Conservation (phyloP, 2,329 filamentous ascomycete genomes). For the Phialophora chinensis region DNA sequence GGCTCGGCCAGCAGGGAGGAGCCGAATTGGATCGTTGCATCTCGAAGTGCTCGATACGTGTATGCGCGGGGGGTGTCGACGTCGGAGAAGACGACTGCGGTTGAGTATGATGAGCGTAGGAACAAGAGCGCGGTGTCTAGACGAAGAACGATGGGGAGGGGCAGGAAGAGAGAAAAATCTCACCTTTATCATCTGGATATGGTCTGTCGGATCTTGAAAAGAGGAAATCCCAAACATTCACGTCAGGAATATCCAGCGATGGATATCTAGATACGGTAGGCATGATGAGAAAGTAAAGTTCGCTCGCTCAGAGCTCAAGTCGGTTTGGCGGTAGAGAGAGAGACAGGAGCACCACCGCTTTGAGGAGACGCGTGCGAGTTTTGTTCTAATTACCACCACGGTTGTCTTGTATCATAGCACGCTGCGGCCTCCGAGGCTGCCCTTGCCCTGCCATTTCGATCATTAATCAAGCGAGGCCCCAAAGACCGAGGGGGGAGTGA, state of each 20-base stretch:
- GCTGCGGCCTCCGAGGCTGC: no score
- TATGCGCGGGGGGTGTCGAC: background rate
- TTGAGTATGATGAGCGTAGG: background rate
- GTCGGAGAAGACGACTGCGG: constrained; percentile 2
- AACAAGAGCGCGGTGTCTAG: background rate
- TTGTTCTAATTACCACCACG: no score
- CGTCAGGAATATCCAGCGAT: constrained; percentile 2
- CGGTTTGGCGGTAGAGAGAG: background rate
- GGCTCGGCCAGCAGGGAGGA: constrained; percentile 4
- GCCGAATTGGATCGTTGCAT: constrained; percentile 3
- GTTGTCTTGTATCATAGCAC: no score
- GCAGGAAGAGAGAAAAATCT: background rate
- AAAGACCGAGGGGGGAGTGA: background rate
- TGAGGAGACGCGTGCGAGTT: no score
- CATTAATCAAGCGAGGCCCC: background rate
- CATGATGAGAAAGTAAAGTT: background rate
- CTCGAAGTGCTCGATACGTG: background rate
- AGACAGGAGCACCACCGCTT: no score
- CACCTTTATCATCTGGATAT: constrained; percentile 2
- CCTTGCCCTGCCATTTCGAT: background rate
- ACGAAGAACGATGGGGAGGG: background rate
- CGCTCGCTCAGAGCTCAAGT: background rate
- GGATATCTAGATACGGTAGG: background rate
- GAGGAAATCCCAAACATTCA: constrained; percentile 1
- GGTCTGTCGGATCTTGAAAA: background rate